phyloP scores from a whole-genome alignment of 2,329 filamentous ascomycete species.

The Colletotrichum ledebouriae region DNA sequence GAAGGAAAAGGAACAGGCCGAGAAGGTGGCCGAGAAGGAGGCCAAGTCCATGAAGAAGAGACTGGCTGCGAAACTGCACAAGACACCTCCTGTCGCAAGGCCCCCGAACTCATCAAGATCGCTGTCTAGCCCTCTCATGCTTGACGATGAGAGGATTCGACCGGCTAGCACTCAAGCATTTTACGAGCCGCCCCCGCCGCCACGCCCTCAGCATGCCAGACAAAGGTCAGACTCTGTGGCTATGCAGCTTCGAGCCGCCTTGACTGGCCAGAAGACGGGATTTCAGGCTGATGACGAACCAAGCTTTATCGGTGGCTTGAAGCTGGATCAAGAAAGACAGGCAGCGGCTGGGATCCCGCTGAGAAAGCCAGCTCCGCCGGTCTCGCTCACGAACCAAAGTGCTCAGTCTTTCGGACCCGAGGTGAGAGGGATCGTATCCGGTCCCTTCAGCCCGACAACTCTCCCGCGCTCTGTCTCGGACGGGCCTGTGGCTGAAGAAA shows the following conservation, averaged over 20 bases:
- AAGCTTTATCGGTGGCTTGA: slow-evolving; percentile 58
- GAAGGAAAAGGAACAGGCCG: slow-evolving; percentile 57
- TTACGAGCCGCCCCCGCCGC: slow-evolving; percentile 23
- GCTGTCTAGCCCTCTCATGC: slow-evolving; percentile 32
- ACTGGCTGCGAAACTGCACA: slow-evolving; percentile 53
- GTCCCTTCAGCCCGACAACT: slow-evolving; percentile 4
- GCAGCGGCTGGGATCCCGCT: slow-evolving; percentile 43
- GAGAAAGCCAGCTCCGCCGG: slow-evolving; percentile 20
- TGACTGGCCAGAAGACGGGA: slow-evolving; percentile 42
- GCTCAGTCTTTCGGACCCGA: slow-evolving; percentile 38
- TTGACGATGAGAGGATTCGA: slow-evolving; percentile 28
- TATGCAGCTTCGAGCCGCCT: slow-evolving; percentile 40
- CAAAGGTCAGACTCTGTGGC: slow-evolving; percentile 41
- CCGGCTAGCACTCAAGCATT: slow-evolving; percentile 33
- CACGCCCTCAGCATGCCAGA: slow-evolving; percentile 31
- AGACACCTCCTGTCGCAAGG: slow-evolving; percentile 49
- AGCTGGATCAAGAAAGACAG: slow-evolving; percentile 56
- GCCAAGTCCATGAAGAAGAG: slow-evolving; percentile 55
- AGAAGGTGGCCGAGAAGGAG: slow-evolving; percentile 51
- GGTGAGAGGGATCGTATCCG: slow-evolving; percentile 21
- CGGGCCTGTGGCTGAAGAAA: slow-evolving; percentile 8
- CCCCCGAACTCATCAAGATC: slow-evolving; percentile 37
- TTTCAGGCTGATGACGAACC: slow-evolving; percentile 43
- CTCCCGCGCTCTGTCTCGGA: slow-evolving; percentile 28
- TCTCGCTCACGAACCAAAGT: slow-evolving; percentile 25